Percentiles rank a stretch among this genome's conserved stretches.
These are phyloP conservation scores for Lolium rigidum DNA, from an alignment of 176 grass and related monocot species.

Conservation along the genomic window DNA sequence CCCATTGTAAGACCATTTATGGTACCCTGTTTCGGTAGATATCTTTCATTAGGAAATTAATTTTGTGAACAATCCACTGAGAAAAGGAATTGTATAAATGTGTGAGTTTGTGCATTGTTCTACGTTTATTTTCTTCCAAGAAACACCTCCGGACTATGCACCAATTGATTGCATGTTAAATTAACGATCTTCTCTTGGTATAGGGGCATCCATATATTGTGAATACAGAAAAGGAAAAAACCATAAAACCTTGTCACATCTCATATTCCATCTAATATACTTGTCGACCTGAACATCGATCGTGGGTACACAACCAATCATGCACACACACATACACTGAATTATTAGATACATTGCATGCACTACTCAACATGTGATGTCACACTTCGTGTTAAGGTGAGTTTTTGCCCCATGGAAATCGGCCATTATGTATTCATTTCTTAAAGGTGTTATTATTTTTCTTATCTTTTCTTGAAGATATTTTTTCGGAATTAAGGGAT, in stretches of 20 bases:
- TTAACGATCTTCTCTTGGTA: background rate
- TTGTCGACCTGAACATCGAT: background rate
- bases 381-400: background rate
- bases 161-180: background rate
- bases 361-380: background rate
- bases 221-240: background rate
- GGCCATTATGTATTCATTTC: background rate
- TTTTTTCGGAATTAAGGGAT: background rate
- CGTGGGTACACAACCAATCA: conserved; percentile 25
- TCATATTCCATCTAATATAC: background rate
- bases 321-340: background rate
- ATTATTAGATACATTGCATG: background rate
- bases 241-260: background rate
- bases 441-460: background rate
- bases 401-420: background rate
- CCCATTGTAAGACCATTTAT: background rate
- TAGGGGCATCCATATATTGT: background rate
- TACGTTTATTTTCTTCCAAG: background rate
- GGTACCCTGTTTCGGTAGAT: background rate
- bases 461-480: background rate
- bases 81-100: background rate
- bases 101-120: background rate
- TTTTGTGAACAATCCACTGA: background rate
- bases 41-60: background rate
- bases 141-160: background rate